phyloP scores from a whole-genome alignment of 495 filamentous ascomycete species.

The Aspergillus ostianus region DNA sequence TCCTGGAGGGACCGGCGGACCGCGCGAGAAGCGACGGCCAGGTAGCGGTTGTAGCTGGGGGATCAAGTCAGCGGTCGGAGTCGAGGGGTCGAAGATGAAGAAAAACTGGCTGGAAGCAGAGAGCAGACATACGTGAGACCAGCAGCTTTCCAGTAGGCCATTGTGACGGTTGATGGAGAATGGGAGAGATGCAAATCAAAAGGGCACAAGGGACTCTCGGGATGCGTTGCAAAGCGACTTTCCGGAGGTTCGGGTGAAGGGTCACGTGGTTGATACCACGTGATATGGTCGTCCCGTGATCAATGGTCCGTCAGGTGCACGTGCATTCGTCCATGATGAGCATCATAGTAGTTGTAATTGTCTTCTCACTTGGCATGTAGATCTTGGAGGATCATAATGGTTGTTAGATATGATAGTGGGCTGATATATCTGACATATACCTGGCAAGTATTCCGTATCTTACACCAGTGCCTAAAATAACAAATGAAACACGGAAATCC shows the following conservation, averaged over 20 bases:
- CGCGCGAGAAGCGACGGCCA: constrained; percentile 54
- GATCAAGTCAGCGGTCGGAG: constrained; percentile 31
- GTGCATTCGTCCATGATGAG: neutral
- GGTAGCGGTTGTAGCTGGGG: constrained; percentile 53
- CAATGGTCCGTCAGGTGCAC: neutral
- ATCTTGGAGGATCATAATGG: no score
- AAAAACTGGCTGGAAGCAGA: neutral
- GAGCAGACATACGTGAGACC: constrained; percentile 80
- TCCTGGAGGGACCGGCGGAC: constrained; percentile 91
- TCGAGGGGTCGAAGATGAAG: neutral
- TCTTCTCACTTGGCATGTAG: no score
- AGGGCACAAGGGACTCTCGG: constrained; percentile 13
- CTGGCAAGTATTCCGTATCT: no score
- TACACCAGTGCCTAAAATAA: no score
- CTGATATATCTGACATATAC: no score
- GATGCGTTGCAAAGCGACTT: constrained; percentile 40
- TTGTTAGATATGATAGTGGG: no score
- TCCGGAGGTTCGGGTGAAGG: constrained; percentile 24
- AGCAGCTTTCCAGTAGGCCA: constrained; percentile 98
- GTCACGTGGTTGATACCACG: constrained; percentile 30
- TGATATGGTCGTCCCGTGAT: neutral
- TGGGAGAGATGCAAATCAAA: constrained; percentile 24
- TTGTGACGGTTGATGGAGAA: constrained; percentile 57
- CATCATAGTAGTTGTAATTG: no score
- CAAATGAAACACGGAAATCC: no score